Percentiles rank a stretch among this genome's conserved stretches.
phyloP scores from a whole-genome alignment of 441 rosid species.

The Macaranga tanarius region DNA sequence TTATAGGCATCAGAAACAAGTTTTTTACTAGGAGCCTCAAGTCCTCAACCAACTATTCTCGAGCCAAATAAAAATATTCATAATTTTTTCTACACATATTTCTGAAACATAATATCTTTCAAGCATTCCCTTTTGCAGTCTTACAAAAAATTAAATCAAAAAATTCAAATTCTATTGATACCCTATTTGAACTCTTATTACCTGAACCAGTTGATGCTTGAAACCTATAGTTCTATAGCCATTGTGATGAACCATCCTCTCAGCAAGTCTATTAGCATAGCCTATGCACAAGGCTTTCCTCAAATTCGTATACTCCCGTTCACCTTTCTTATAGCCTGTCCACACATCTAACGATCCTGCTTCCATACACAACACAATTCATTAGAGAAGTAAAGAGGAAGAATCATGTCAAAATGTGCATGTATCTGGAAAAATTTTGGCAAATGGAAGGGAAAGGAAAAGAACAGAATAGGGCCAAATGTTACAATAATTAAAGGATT shows the following conservation, averaged over 20 bases:
- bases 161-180: slow-evolving; percentile 8
- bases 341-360: slow-evolving; percentile 74
- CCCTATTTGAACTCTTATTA: slow-evolving; percentile 20
- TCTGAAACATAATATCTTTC: background rate
- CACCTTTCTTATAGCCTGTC: slow-evolving; percentile 43
- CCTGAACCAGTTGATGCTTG: slow-evolving; percentile 89
- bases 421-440: background rate
- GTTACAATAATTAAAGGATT: background rate
- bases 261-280: slow-evolving; percentile 83
- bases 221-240: slow-evolving; percentile 84
- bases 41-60: background rate
- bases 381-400: background rate
- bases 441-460: background rate
- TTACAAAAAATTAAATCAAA: background rate
- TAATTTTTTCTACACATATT: background rate
- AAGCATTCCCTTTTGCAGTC: background rate
- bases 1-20: background rate
- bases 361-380: slow-evolving; percentile 20
- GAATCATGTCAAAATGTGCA: background rate
- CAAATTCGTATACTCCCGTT: slow-evolving; percentile 61
- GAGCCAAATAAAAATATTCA: background rate
- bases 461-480: background rate
- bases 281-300: slow-evolving; percentile 86
- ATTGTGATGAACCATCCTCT: slow-evolving; percentile 90
- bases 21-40: background rate